These are phyloP conservation scores for Dothistroma septosporum DNA, from an alignment of 2,329 filamentous ascomycete genomes.

Conservation along the genomic window DNA sequence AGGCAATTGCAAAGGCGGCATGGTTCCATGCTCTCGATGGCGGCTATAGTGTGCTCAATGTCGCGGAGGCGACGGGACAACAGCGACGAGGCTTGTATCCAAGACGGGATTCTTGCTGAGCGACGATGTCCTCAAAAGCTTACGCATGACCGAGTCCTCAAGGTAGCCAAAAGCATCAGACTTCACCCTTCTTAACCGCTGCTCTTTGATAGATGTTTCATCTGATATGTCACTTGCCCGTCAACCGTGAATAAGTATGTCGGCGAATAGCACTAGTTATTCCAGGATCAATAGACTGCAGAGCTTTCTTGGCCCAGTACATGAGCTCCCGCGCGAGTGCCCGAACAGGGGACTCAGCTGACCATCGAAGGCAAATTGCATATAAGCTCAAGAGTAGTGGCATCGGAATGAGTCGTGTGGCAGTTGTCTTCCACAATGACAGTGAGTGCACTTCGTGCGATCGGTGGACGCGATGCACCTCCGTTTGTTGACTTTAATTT, in stretches of 20 bases:
- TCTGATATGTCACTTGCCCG: neutral
- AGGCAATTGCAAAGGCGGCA: neutral
- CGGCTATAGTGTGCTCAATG: neutral
- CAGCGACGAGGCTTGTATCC: neutral
- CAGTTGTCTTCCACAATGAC: no score
- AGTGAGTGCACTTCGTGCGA: neutral
- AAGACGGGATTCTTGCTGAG: neutral
- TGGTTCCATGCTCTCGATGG: neutral
- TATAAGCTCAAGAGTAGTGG: neutral
- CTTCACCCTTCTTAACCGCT: neutral
- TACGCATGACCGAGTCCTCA: neutral
- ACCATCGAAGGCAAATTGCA: neutral
- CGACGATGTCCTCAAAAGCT: neutral
- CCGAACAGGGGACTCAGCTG: neutral
- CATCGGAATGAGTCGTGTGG: neutral
- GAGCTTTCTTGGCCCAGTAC: neutral
- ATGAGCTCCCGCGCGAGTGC: neutral
- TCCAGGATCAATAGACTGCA: conserved; percentile 36
- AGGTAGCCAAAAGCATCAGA: neutral
- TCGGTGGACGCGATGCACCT: neutral
- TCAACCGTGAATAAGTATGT: conserved; percentile 19
- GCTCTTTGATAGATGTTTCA: neutral
- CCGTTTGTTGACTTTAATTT: neutral
- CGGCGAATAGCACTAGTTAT: conserved; percentile 43
- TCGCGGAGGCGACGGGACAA: neutral